These are phyloP conservation scores for Chlamydomonas sp. DNA, from an alignment of 139 green algal genomes.

Conservation along the genomic window DNA sequence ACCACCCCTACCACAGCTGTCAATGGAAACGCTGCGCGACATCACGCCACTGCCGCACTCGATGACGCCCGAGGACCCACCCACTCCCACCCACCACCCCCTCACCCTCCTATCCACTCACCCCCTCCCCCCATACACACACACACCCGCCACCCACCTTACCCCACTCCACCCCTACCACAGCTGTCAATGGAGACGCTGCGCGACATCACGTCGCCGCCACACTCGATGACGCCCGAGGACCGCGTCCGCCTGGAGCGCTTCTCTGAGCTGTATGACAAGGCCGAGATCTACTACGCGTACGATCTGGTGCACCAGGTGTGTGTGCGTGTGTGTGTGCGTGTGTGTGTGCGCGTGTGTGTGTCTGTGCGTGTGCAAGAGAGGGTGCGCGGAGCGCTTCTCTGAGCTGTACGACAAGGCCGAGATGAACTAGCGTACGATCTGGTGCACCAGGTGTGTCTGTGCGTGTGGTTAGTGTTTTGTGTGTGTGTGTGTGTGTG, in stretches of 20 bases:
- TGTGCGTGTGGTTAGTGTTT: too few species aligned
- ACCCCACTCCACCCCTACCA: too few species aligned
- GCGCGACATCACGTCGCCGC: slow-evolving; percentile 35
- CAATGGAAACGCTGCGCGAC: too few species aligned
- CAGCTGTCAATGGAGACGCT: slow-evolving; percentile 52
- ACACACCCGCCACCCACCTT: not conserved
- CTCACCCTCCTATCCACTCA: too few species aligned
- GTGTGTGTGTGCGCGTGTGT: too few species aligned
- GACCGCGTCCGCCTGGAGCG: slow-evolving; percentile 37
- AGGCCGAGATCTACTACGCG: slow-evolving; percentile 57
- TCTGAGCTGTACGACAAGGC: slow-evolving; percentile 43
- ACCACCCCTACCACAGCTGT: too few species aligned
- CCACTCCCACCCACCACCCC: not conserved
- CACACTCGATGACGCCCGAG: slow-evolving; percentile 19
- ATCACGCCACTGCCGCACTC: too few species aligned
- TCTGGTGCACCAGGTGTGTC: too few species aligned
- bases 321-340: too few species aligned
- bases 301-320: slow-evolving; percentile 68
- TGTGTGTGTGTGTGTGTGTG: too few species aligned
- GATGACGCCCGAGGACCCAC: too few species aligned
- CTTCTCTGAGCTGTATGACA: slow-evolving; percentile 53
- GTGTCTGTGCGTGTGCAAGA: too few species aligned
- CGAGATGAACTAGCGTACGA: slow-evolving; percentile 69
- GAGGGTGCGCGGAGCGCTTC: slow-evolving; percentile 51
- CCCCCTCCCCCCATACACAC: not conserved